Percentiles rank a stretch among this genome's conserved stretches.
These are phyloP conservation scores for Ascochyta clinopodiicola DNA, from an alignment of 2,329 filamentous ascomycete species.

Conservation along the genomic window DNA sequence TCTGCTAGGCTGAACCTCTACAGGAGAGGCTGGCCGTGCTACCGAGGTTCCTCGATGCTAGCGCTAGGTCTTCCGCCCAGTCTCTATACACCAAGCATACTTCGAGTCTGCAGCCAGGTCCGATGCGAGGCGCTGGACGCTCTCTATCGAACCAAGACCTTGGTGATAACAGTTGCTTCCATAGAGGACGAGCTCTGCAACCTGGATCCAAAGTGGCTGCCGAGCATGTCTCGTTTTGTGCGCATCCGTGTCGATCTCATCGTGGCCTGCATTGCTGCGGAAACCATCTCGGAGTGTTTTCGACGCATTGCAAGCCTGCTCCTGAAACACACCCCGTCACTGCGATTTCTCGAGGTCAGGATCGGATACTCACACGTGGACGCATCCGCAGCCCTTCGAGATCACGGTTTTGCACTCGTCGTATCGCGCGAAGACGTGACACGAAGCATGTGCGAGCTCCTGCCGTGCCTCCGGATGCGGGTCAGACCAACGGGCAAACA, in stretches of 20 bases:
- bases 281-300: neutral
- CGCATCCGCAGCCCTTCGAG: neutral
- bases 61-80: too few relatives aligned
- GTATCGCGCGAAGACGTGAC: neutral
- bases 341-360: neutral
- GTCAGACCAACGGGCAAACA: too few relatives aligned
- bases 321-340: neutral
- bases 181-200: too few relatives aligned
- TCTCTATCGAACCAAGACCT: neutral
- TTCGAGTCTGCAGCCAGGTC: neutral
- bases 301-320: neutral
- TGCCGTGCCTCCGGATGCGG: neutral
- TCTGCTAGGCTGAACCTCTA: too few relatives aligned
- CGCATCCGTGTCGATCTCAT: neutral
- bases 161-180: neutral
- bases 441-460: neutral
- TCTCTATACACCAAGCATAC: neutral
- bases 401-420: neutral
- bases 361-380: neutral
- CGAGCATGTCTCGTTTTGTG: neutral
- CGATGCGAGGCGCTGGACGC: neutral
- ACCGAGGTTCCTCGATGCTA: neutral
- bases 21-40: neutral
- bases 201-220: neutral
- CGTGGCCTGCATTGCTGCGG: neutral